Percentiles rank a stretch among this genome's conserved stretches.
phyloP scores from a whole-genome alignment of 73 alveolate species.

The Halteria grandinella region DNA sequence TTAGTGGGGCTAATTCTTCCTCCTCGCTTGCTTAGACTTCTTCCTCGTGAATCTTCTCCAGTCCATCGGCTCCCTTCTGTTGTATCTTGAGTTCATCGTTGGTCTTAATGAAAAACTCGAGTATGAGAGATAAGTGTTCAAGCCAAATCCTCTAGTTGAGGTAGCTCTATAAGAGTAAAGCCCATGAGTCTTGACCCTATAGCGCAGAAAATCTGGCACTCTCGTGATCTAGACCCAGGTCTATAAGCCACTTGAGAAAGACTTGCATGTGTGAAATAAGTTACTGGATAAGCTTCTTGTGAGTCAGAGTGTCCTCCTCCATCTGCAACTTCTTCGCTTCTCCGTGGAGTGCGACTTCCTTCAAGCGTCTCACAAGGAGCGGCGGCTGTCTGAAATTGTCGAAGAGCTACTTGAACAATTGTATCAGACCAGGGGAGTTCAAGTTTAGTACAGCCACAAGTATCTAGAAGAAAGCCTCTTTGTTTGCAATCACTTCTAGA shows the following conservation, averaged over 20 bases:
- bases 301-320: background rate
- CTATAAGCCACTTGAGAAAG: conserved; percentile 44
- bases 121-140: conserved; percentile 28
- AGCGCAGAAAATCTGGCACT: conserved; percentile 21
- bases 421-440: background rate
- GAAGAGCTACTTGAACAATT: conserved; percentile 18
- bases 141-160: conserved; percentile 34
- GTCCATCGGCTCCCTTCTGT: background rate
- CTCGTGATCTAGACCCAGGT: conserved; percentile 35
- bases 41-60: conserved; percentile 21
- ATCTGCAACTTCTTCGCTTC: background rate
- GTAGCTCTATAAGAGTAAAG: conserved; percentile 8
- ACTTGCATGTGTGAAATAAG: conserved; percentile 11
- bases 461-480: conserved; percentile 17
- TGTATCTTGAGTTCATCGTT: conserved; percentile 20
- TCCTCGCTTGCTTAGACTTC: conserved; percentile 29
- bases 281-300: background rate
- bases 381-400: conserved; percentile 20
- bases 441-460: conserved; percentile 24
- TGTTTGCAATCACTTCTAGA: background rate
- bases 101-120: conserved; percentile 18
- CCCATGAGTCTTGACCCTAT: conserved; percentile 14
- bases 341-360: background rate
- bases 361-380: background rate
- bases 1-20: conserved; percentile 40